Evolutionary conservation across 1,139 yeast genomes (phyloP).

Genomic region (Candida sp.): DNA sequence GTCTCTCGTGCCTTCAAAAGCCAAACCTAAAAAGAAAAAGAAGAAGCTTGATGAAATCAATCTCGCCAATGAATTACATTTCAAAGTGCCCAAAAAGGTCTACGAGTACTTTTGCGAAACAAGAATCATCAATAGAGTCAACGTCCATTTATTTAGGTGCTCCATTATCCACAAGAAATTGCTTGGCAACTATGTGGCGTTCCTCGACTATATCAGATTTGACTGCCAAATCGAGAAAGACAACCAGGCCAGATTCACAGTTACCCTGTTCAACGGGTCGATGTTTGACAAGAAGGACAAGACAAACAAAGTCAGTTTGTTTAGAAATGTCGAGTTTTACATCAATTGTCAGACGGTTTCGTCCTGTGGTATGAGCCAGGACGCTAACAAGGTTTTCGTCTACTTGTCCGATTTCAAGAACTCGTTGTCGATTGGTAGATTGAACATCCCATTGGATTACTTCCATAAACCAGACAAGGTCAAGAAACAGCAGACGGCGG

Average conservation of each 20-base stretch:
- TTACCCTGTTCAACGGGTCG: conserved; percentile 35
- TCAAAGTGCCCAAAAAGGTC: conserved; percentile 14
- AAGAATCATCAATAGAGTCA: conserved; percentile 33
- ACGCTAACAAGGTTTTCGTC: conserved; percentile 15
- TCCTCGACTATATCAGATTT: conserved; percentile 34
- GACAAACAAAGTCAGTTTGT: conserved; percentile 19
- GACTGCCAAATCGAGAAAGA: conserved; percentile 25
- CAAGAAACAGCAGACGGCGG: not conserved
- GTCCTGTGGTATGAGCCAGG: conserved; percentile 20
- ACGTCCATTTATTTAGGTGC: conserved; percentile 31
- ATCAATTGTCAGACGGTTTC: conserved; percentile 29
- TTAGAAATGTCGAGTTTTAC: conserved; percentile 35
- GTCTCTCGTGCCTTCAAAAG: not conserved
- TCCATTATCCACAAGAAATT: conserved; percentile 23
- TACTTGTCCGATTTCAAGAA: conserved; percentile 22
- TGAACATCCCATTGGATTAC: conserved; percentile 29
- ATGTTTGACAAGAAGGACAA: conserved; percentile 23
- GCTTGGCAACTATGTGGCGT: conserved; percentile 20
- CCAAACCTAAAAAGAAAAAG: not conserved
- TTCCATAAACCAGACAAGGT: conserved; percentile 10
- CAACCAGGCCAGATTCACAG: conserved; percentile 24
- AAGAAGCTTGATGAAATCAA: conserved; percentile 8
- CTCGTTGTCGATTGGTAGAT: conserved; percentile 26
- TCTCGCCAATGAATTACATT: conserved; percentile 10
- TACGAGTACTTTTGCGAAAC: conserved; percentile 20